phyloP scores from a whole-genome alignment of 2,329 filamentous ascomycete species.

The Fusarium metavorans region DNA sequence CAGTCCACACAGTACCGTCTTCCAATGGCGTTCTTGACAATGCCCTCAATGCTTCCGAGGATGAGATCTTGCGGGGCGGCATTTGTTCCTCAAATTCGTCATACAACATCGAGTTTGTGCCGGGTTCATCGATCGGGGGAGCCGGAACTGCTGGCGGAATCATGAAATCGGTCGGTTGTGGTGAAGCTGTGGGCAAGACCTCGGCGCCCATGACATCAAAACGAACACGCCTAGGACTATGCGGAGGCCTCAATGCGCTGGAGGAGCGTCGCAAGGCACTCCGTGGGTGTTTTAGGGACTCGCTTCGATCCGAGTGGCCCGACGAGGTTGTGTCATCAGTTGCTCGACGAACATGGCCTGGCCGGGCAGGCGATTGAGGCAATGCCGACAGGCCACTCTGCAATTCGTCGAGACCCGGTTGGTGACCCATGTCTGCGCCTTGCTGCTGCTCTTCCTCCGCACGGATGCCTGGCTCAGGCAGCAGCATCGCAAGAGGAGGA shows the following conservation, averaged over 20 bases:
- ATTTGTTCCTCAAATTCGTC: constrained; percentile 55
- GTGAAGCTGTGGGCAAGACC: constrained; percentile 70
- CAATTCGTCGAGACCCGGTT: constrained; percentile 22
- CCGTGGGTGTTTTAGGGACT: constrained; percentile 61
- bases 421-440: constrained; percentile 39
- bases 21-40: constrained; percentile 65
- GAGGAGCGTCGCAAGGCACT: constrained; percentile 70
- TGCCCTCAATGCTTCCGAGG: constrained; percentile 65
- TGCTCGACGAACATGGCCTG: constrained; percentile 53
- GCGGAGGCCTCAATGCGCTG: constrained; percentile 61
- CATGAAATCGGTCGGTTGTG: constrained; percentile 54
- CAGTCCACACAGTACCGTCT: constrained; percentile 63
- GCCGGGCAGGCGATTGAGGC: constrained; percentile 44
- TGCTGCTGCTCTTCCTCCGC: constrained; percentile 35
- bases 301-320: constrained; percentile 64
- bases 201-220: constrained; percentile 72
- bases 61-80: constrained; percentile 66
- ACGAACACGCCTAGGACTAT: constrained; percentile 71
- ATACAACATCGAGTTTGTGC: constrained; percentile 49
- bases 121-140: constrained; percentile 40
- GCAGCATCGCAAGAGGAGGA: constrained; percentile 37
- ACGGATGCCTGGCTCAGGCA: constrained; percentile 43
- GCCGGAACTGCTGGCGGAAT: constrained; percentile 44
- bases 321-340: constrained; percentile 65
- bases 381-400: constrained; percentile 30